These are phyloP conservation scores for Aspergillus terreus DNA, from an alignment of 2,329 filamentous ascomycete species.

Conservation along the genomic window DNA sequence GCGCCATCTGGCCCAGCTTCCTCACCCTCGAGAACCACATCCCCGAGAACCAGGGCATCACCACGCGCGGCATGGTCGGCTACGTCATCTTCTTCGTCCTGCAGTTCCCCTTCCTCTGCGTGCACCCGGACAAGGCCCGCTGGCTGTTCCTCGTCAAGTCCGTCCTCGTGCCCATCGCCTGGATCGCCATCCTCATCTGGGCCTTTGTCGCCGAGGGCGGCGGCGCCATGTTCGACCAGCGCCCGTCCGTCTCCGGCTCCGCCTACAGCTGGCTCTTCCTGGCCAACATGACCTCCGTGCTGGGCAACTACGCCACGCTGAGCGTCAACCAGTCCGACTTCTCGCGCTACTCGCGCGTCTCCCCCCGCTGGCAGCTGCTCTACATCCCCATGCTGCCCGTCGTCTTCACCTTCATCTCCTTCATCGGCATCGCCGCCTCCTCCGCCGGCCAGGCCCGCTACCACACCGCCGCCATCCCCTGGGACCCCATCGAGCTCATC, in stretches of 20 bases:
- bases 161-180: slow-evolving; percentile 53
- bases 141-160: slow-evolving; percentile 37
- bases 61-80: slow-evolving; percentile 43
- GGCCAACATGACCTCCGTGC: slow-evolving; percentile 47
- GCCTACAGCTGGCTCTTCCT: slow-evolving; percentile 55
- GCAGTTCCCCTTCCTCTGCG: slow-evolving; percentile 44
- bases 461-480: slow-evolving; percentile 33
- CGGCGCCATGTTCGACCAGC: slow-evolving; percentile 46
- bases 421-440: slow-evolving; percentile 44
- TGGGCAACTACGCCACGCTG: slow-evolving; percentile 51
- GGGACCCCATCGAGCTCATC: slow-evolving; percentile 43
- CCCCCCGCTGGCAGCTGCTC: slow-evolving; percentile 48
- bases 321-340: slow-evolving; percentile 57
- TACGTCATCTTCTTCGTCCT: slow-evolving; percentile 44
- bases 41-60: slow-evolving; percentile 42
- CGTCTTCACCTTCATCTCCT: slow-evolving; percentile 52
- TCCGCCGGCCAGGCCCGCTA: slow-evolving; percentile 38
- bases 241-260: slow-evolving; percentile 45
- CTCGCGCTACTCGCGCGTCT: slow-evolving; percentile 48
- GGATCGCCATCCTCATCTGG: slow-evolving; percentile 62
- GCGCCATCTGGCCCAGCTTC: slow-evolving; percentile 50
- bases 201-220: slow-evolving; percentile 55
- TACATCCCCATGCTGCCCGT: slow-evolving; percentile 51
- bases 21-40: slow-evolving; percentile 35
- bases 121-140: slow-evolving; percentile 40